A percentile compares a stretch with the other conserved stretches of the same genome.
Conservation (phyloP, 2,329 filamentous ascomycete genomes). For the Verticillium longisporum region DNA sequence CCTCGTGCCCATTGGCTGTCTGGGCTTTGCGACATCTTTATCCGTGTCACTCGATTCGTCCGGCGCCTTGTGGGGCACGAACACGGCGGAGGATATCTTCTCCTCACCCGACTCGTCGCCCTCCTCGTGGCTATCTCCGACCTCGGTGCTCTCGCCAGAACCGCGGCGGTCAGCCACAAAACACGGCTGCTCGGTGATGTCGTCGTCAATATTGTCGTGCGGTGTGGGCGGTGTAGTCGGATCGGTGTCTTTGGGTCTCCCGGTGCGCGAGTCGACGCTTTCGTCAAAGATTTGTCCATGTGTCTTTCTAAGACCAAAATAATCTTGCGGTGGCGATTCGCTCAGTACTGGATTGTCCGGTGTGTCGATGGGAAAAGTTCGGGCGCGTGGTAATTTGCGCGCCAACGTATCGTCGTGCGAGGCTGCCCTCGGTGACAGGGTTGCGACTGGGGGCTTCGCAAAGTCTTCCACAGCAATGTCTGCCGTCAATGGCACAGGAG, state of each 20-base stretch:
- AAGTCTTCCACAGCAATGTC: conserved; percentile 11
- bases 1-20: conserved; percentile 7
- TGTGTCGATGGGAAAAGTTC: conserved; percentile 8
- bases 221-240: not conserved
- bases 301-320: conserved; percentile 10
- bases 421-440: conserved; percentile 12
- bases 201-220: conserved; percentile 5
- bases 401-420: conserved; percentile 13
- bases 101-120: conserved; percentile 66
- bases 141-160: conserved; percentile 31
- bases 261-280: conserved; percentile 6
- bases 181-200: not conserved
- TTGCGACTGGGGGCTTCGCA: conserved; percentile 5
- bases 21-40: conserved; percentile 17
- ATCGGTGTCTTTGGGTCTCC: not conserved
- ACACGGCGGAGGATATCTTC: conserved; percentile 80
- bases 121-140: conserved; percentile 34
- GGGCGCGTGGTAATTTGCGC: conserved; percentile 6
- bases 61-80: conserved; percentile 64
- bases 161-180: conserved; percentile 20
- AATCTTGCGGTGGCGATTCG: conserved; percentile 11
- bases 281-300: conserved; percentile 13
- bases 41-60: conserved; percentile 28
- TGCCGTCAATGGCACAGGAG: conserved; percentile 3
- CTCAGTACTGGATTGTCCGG: conserved; percentile 9